Base-by-base conservation (phyloP, 2,329 filamentous ascomycete species). In the Fusarium liriodendri region DNA sequence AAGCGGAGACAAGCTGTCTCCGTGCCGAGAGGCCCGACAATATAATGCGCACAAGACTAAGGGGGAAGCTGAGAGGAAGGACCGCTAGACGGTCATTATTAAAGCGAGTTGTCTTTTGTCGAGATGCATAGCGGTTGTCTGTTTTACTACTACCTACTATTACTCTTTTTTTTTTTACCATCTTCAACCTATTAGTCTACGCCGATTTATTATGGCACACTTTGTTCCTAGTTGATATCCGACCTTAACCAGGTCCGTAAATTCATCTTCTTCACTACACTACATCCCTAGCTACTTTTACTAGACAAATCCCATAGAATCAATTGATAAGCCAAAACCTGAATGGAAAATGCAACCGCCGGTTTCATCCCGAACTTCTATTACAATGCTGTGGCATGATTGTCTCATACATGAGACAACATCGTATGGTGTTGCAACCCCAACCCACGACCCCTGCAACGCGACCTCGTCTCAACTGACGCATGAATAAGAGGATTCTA, bases 1-100 rank as follows among this genome's bases (percentile, higher is more conserved):
- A 84, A 87, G 78, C 84, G 87, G 73, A 76, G 79, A 38, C 68
- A 76, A 54, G 71, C 65, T 35, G 40, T 75, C 33, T 29, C 69
- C 14, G 33, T 73, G 29, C 68, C 75, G 6, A 71, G 67, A 2
- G 61, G 55, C 6, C 64, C 55, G 38, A 70, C 38, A 27, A 72
- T 74, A 73, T 77, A 47, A 72, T 22, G 14, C n/a, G 8, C 2
- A 6, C 6, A 58, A 45, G 37, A 67, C 42, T 47, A 27, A 42
- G 9, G 69, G 33, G 33, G 35, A 37, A 52, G 37, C 33, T 27
- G 37, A 45, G 35, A 27, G 6, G 59, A 11, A 18, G 20, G 18
- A 45, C n/a, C 59, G 25, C 52, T n/a, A 37, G 45, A 45, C 32
- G 52, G 58, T 62, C 32, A 62, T 64, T 66, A 69, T 72, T 50